Evolutionary conservation across 148 eudicot genomes (phyloP).

Genomic region (Chenopodium berlandieri): DNA sequence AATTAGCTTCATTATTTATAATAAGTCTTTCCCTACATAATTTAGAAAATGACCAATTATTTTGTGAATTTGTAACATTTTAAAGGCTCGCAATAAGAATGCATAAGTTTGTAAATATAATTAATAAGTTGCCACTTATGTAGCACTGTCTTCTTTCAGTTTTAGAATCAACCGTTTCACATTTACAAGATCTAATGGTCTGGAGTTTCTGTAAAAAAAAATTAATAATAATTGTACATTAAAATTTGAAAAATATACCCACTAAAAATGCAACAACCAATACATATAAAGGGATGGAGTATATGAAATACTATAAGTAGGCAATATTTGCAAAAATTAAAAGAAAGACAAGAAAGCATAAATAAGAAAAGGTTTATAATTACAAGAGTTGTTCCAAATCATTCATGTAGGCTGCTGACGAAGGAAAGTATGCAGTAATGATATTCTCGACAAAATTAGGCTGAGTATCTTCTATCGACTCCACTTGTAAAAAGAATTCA

Average conservation of each 20-base stretch:
- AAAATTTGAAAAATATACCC: background rate
- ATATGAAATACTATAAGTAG: background rate
- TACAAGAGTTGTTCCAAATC: slow-evolving; percentile 11
- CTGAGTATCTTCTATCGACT: background rate
- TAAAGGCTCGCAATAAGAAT: background rate
- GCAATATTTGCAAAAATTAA: background rate
- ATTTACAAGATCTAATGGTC: background rate
- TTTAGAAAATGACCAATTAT: no score
- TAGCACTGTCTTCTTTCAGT: slow-evolving; percentile 15
- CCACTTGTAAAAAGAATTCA: slow-evolving; percentile 6
- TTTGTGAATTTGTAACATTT: background rate
- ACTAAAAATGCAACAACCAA: no score
- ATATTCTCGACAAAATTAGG: slow-evolving; percentile 22
- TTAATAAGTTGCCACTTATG: background rate
- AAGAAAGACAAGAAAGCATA: background rate
- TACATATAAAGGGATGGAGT: background rate
- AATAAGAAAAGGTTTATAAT: background rate
- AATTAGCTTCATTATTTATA: background rate
- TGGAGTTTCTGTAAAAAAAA: slow-evolving; percentile 3
- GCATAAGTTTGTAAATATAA: background rate
- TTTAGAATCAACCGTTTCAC: slow-evolving; percentile 13
- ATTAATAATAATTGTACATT: background rate
- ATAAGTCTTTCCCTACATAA: no score
- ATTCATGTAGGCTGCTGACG: background rate
- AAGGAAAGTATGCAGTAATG: slow-evolving; percentile 10